Conservation (phyloP, 2,329 filamentous ascomycete genomes). For the Elsinoe ampelina region DNA sequence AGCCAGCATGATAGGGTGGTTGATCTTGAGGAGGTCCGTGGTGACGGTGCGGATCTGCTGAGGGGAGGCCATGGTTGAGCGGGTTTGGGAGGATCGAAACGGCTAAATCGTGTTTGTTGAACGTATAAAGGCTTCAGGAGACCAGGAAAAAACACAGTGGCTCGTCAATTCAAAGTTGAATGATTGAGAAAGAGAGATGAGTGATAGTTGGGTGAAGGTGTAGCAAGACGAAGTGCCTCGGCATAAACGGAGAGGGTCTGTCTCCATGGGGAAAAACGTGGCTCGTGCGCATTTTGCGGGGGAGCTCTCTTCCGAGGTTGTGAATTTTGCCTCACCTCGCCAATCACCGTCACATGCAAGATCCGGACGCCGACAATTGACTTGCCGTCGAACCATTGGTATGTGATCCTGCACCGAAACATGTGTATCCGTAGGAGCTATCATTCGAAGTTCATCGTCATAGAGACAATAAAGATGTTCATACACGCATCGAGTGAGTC, state of each 20-base stretch:
- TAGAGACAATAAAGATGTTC: too few species aligned
- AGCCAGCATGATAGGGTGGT: slow-evolving; percentile 88
- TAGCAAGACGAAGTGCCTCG: neutral
- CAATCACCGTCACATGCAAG: neutral
- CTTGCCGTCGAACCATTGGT: neutral
- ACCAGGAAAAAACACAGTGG: neutral
- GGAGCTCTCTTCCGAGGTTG: slow-evolving; percentile 2
- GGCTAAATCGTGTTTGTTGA: slow-evolving; percentile 20
- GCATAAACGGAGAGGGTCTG: neutral
- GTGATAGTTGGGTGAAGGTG: neutral
- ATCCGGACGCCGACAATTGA: neutral
- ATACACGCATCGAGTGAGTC: too few species aligned
- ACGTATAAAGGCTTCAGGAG: neutral
- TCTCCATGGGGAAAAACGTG: neutral
- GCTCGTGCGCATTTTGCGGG: neutral
- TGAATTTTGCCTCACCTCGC: neutral
- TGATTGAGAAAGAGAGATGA: neutral
- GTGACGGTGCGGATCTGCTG: slow-evolving; percentile 83
- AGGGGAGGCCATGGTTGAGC: slow-evolving; percentile 59
- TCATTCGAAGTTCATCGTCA: too few species aligned
- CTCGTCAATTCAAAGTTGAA: neutral
- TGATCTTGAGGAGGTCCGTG: slow-evolving; percentile 96
- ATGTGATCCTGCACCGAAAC: neutral
- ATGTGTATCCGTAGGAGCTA: too few species aligned
- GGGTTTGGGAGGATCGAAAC: neutral